Evolutionary conservation across 495 filamentous ascomycete species (phyloP).

Genomic region (Talaromyces stipitatus): DNA sequence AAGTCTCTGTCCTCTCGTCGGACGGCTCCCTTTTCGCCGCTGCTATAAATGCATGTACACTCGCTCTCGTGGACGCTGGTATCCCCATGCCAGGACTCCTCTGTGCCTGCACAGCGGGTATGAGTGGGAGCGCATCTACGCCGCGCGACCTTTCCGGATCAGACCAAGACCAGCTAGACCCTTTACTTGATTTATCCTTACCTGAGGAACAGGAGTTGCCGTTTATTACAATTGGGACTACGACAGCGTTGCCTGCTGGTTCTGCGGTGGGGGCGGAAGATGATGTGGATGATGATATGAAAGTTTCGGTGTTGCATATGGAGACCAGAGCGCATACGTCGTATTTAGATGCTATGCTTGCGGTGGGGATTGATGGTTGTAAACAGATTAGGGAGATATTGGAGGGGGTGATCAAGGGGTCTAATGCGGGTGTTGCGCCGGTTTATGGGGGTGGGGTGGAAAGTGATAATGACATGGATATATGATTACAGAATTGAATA

Average conservation of each 20-base stretch:
- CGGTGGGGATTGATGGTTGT: conserved; percentile 87
- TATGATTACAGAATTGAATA: conserved; percentile 23
- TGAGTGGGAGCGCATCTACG: conserved; percentile 54
- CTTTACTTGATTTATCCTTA: conserved; percentile 78
- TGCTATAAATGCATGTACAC: conserved; percentile 82
- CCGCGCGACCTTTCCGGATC: conserved; percentile 17
- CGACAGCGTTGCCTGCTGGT: conserved; percentile 43
- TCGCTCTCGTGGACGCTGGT: conserved; percentile 90
- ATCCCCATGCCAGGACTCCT: conserved; percentile 91
- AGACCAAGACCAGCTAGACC: conserved; percentile 64
- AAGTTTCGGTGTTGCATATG: conserved; percentile 70
- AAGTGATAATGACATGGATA: conserved; percentile 12
- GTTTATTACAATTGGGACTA: conserved; percentile 75
- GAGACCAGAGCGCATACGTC: conserved; percentile 67
- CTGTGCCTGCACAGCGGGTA: conserved; percentile 78
- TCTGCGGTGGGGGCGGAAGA: conserved; percentile 15
- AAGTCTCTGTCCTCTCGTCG: conserved; percentile 78
- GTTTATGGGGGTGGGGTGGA: conserved; percentile 1
- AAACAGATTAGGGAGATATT: conserved; percentile 73
- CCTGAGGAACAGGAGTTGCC: conserved; percentile 88
- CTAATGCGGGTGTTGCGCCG: conserved; percentile 13
- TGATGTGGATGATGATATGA: conserved; percentile 47
- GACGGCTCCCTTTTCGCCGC: conserved; percentile 88
- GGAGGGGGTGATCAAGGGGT: conserved; percentile 46
- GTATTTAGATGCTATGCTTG: conserved; percentile 83